Evolutionary conservation across 2,329 filamentous ascomycete species (phyloP).

Genomic region (Cercospora sojina): DNA sequence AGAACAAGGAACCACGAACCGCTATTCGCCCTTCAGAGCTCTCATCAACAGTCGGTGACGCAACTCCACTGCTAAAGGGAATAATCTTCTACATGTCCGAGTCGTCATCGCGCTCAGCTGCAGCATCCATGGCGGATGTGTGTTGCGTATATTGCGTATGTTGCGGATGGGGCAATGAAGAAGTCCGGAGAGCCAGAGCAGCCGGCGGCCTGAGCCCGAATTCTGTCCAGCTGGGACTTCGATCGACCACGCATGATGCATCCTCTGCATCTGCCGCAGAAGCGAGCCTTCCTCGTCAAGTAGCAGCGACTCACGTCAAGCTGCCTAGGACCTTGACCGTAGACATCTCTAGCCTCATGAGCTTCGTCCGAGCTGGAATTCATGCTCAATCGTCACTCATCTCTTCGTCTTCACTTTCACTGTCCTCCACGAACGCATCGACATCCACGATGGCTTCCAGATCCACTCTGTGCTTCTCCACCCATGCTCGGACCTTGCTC

Average conservation of each 20-base stretch:
- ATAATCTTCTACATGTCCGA: not conserved
- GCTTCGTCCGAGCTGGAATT: not conserved
- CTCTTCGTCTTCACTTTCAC: conserved; percentile 49
- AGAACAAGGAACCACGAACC: not conserved
- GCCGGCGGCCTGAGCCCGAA: not conserved
- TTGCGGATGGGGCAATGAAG: not conserved
- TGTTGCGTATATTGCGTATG: not conserved
- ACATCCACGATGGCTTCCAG: conserved; percentile 68
- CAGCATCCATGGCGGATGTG: not conserved
- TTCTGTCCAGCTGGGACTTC: not conserved
- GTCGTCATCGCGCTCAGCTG: not conserved
- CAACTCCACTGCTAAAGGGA: not conserved
- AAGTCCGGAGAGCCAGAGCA: not conserved
- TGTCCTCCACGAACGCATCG: conserved; percentile 68
- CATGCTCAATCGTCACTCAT: conserved; percentile 8
- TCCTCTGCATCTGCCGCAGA: not conserved
- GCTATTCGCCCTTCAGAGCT: not conserved
- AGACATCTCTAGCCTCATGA: not conserved
- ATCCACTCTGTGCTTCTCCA: conserved; percentile 60
- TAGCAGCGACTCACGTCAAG: not conserved
- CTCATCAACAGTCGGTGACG: not conserved
- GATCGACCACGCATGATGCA: not conserved
- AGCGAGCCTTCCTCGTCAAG: not conserved
- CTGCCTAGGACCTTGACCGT: not conserved
- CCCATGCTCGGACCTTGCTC: conserved; percentile 65